Percentiles rank a stretch among this genome's conserved stretches.
These are phyloP conservation scores for Entomophthora muscae DNA, from an alignment of 371 early-diverging fungal species.

Conservation along the genomic window DNA sequence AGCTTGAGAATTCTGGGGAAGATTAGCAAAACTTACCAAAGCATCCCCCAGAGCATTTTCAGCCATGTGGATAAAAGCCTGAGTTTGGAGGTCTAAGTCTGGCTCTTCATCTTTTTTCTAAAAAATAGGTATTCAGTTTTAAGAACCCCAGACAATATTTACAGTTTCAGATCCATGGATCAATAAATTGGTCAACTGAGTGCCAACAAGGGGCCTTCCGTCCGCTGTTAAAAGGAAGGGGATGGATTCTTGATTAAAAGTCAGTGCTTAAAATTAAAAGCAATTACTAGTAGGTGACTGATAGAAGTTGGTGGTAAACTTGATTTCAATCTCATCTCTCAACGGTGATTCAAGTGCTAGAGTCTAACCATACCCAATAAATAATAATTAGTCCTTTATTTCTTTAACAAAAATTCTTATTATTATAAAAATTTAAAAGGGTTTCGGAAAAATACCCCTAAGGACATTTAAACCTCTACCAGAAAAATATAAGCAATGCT, in stretches of 20 bases:
- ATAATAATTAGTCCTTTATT: not conserved
- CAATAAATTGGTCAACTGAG: not conserved
- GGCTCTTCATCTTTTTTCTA: not conserved
- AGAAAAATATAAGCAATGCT: not conserved
- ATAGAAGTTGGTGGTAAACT: not conserved
- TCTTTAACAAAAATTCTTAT: not conserved
- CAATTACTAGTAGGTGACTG: not conserved
- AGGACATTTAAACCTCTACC: not conserved
- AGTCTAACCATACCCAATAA: not conserved
- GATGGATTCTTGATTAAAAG: not conserved
- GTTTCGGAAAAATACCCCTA: not conserved
- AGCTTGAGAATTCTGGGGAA: not conserved
- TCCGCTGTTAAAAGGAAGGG: not conserved
- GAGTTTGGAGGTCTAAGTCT: not conserved
- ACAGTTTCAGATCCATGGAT: not conserved
- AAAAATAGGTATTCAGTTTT: not conserved
- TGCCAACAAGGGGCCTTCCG: not conserved
- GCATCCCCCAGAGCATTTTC: not conserved
- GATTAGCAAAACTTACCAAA: not conserved
- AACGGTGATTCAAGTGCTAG: not conserved
- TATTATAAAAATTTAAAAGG: not conserved
- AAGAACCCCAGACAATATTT: not conserved
- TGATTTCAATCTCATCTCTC: not conserved
- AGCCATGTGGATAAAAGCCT: not conserved
- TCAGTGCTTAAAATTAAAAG: not conserved